Evolutionary conservation across 148 eudicot genomes (phyloP).

Genomic region (Salicornia ramosissima): DNA sequence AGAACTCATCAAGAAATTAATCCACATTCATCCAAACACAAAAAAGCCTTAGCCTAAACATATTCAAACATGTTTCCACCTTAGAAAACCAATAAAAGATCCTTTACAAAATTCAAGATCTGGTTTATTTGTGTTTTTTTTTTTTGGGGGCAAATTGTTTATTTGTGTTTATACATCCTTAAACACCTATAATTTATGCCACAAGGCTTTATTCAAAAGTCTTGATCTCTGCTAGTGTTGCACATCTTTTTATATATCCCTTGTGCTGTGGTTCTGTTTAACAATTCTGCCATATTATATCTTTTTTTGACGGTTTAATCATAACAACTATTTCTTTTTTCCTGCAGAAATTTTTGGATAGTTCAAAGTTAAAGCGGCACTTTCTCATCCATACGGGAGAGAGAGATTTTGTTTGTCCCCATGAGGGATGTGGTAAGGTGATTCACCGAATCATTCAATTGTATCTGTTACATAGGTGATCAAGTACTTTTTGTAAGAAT

Average conservation of each 20-base stretch:
- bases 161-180: too few relatives aligned
- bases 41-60: too few relatives aligned
- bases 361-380: constrained; percentile 94
- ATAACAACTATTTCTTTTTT: constrained; percentile 7
- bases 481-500: background rate
- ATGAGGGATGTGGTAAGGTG: constrained; percentile 99
- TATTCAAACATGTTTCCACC: too few relatives aligned
- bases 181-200: too few relatives aligned
- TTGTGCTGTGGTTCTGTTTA: background rate
- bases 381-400: constrained; percentile 95
- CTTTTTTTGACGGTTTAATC: background rate
- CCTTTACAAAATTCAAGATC: too few relatives aligned
- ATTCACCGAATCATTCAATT: constrained; percentile 13
- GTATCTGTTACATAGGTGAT: background rate
- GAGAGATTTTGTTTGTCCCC: constrained; percentile 82
- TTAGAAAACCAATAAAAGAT: too few relatives aligned
- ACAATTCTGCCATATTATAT: background rate
- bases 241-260: background rate
- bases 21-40: too few relatives aligned
- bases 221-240: background rate
- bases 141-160: too few relatives aligned
- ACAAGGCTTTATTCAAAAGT: background rate
- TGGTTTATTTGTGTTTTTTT: too few relatives aligned
- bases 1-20: too few relatives aligned
- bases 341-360: constrained; percentile 96